Evolutionary conservation across 176 grass and related monocot genomes (phyloP).

Genomic region (Cenchrus americanus): DNA sequence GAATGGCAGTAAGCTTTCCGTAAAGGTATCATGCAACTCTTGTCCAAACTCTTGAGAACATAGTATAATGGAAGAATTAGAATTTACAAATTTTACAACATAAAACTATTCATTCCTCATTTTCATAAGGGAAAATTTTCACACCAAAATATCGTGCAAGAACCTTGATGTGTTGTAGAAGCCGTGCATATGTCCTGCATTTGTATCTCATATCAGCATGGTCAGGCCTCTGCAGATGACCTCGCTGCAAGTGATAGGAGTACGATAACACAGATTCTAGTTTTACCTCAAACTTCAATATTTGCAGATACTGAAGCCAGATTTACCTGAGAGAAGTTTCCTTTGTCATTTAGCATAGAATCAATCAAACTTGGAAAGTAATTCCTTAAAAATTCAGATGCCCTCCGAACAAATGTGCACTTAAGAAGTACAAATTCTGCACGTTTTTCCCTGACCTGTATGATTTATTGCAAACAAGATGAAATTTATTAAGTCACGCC

Average conservation of each 20-base stretch:
- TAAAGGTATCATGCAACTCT: conserved; percentile 84
- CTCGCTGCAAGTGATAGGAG: conserved; percentile 61
- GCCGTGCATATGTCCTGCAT: conserved; percentile 86
- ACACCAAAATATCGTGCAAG: conserved; percentile 28
- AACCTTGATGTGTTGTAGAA: conserved; percentile 95
- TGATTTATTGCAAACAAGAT: conserved; percentile 41
- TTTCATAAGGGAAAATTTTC: not conserved
- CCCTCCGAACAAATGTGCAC: conserved; percentile 92
- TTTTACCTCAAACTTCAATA: not conserved
- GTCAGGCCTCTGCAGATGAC: conserved; percentile 81
- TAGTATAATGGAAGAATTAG: conserved; percentile 27
- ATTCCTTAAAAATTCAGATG: conserved; percentile 92
- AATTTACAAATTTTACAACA: not conserved
- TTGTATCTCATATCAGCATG: conserved; percentile 93
- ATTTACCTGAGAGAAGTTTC: conserved; percentile 89
- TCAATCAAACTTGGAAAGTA: conserved; percentile 97
- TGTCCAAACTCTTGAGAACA: conserved; percentile 79
- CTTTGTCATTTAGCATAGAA: conserved; percentile 82
- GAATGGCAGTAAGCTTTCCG: conserved; percentile 95
- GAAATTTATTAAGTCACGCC: not conserved
- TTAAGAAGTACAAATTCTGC: conserved; percentile 95
- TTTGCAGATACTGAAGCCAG: conserved; percentile 22
- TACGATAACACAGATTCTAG: conserved; percentile 7
- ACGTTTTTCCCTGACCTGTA: conserved; percentile 95
- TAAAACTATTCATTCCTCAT: conserved; percentile 1